Conservation (phyloP, 2,329 filamentous ascomycete species). For the Aspergillus sojae region DNA sequence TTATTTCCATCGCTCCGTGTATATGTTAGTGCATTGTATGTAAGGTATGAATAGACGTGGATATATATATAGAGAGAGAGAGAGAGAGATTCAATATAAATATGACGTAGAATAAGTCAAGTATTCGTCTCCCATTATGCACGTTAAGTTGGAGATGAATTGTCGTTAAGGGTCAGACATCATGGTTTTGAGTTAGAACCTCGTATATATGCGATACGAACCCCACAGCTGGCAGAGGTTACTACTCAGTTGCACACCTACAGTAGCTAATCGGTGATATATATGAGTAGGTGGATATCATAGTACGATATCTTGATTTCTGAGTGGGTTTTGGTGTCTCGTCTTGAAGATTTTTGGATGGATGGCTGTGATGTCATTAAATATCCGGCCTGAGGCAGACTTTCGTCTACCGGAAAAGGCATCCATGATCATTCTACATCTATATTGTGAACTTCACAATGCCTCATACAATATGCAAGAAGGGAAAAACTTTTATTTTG, state of each 20-base stretch:
- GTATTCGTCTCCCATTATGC: not conserved
- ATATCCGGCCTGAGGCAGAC: not conserved
- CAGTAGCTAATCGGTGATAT: not conserved
- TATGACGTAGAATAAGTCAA: not conserved
- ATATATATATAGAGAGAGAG: too few species aligned
- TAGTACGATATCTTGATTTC: not conserved
- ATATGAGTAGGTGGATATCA: not conserved
- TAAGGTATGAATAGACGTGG: not conserved
- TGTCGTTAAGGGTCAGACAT: not conserved
- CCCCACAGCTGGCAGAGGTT: not conserved
- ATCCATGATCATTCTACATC: not conserved
- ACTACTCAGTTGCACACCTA: not conserved
- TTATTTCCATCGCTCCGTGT: not conserved
- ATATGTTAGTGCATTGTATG: not conserved
- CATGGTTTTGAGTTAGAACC: not conserved
- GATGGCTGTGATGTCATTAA: not conserved
- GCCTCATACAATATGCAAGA: not conserved
- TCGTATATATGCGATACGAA: not conserved
- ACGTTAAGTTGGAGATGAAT: not conserved
- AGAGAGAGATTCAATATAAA: not conserved
- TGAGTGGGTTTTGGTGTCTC: not conserved
- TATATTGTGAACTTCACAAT: not conserved
- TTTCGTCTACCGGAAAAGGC: not conserved
- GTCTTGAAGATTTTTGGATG: not conserved
- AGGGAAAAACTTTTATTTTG: not conserved